Evolutionary conservation across 805 yeast species (phyloP).

Genomic region (Starmerella asiatica): DNA sequence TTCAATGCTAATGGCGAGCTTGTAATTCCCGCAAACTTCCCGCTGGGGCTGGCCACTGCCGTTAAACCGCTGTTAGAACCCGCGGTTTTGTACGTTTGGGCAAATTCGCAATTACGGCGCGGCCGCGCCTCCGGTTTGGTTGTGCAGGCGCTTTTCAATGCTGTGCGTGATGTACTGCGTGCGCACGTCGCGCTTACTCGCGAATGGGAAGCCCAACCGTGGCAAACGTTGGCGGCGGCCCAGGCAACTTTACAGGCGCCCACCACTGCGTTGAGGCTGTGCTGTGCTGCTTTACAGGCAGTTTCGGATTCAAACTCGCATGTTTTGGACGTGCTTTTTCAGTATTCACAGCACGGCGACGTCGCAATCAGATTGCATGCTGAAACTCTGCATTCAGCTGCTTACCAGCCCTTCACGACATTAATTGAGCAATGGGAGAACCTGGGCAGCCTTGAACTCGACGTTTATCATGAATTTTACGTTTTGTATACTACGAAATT

Average conservation of each 20-base stretch:
- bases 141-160: slow-evolving; percentile 46
- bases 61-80: slow-evolving; percentile 53
- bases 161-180: slow-evolving; percentile 33
- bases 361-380: slow-evolving; percentile 34
- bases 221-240: neutral
- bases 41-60: slow-evolving; percentile 43
- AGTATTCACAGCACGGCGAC: slow-evolving; percentile 54
- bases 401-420: slow-evolving; percentile 47
- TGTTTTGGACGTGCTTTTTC: slow-evolving; percentile 40
- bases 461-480: slow-evolving; percentile 46
- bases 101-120: slow-evolving; percentile 29
- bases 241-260: slow-evolving; percentile 34
- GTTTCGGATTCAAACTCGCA: slow-evolving; percentile 24
- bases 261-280: slow-evolving; percentile 43
- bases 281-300: slow-evolving; percentile 33
- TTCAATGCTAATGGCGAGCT: slow-evolving; percentile 4
- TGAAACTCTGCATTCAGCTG: slow-evolving; percentile 32
- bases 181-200: slow-evolving; percentile 35
- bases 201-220: slow-evolving; percentile 29
- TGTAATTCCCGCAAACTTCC: slow-evolving; percentile 24
- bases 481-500: slow-evolving; percentile 27
- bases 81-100: slow-evolving; percentile 46
- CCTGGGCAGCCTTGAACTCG: slow-evolving; percentile 43
- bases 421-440: slow-evolving; percentile 54
- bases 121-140: slow-evolving; percentile 32